Conservation (phyloP, 495 filamentous ascomycete genomes). For the Daldinia decipiens region DNA sequence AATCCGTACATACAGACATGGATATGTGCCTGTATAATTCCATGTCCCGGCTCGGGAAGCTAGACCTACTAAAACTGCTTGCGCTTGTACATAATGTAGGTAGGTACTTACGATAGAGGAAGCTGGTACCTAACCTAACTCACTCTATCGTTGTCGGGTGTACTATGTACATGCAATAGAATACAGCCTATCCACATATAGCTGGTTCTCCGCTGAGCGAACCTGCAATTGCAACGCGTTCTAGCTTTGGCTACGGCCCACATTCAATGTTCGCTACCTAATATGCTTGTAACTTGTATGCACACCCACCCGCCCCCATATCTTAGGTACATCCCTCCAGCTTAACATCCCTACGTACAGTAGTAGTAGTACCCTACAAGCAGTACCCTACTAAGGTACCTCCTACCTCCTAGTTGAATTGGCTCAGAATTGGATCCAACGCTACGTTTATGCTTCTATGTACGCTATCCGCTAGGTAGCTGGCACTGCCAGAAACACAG, state of each 20-base stretch:
- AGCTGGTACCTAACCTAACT: too few relatives aligned
- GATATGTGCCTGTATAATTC: background rate
- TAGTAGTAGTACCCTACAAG: background rate
- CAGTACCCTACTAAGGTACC: background rate
- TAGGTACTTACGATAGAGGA: constrained; percentile 1
- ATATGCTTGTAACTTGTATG: constrained; percentile 3
- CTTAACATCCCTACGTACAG: background rate
- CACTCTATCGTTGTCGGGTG: background rate
- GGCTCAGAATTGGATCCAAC: constrained; percentile 33
- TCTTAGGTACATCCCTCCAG: background rate
- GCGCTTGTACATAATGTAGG: background rate
- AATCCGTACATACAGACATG: too few relatives aligned
- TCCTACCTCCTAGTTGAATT: constrained; percentile 7
- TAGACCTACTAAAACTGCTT: background rate
- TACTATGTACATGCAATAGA: background rate
- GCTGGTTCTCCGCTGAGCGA: constrained; percentile 1
- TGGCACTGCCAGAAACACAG: constrained; percentile 26
- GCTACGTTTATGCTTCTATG: constrained; percentile 7
- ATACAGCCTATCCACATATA: background rate
- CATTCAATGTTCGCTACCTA: background rate
- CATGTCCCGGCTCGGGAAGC: background rate
- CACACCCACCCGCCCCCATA: constrained; percentile 2
- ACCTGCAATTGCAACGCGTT: background rate
- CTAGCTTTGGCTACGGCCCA: constrained; percentile 2
- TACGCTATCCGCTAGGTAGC: constrained; percentile 23